Percentiles rank a stretch among this genome's conserved stretches.
phyloP scores from a whole-genome alignment of 345 rosid species.

The Nasturtium officinale region DNA sequence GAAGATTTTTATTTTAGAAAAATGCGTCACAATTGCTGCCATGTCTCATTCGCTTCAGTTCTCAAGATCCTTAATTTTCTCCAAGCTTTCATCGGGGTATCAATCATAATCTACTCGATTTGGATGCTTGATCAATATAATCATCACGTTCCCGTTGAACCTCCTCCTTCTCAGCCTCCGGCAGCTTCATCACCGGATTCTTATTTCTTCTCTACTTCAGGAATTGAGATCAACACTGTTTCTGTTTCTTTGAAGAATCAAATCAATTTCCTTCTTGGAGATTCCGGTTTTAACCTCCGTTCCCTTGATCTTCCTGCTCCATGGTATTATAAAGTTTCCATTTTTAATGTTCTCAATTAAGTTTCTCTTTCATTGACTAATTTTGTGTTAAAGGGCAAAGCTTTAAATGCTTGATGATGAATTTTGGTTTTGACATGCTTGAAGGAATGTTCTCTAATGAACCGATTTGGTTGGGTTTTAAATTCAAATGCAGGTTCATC shows the following conservation, averaged over 20 bases:
- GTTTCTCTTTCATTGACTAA: neutral
- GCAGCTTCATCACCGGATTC: constrained; percentile 32
- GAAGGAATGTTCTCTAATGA: constrained; percentile 1
- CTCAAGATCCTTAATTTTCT: constrained; percentile 72
- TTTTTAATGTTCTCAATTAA: constrained; percentile 21
- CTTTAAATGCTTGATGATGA: constrained; percentile 3
- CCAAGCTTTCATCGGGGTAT: constrained; percentile 68
- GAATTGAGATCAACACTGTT: constrained; percentile 20
- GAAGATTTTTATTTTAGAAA: neutral
- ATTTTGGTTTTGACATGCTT: neutral
- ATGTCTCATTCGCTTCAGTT: constrained; percentile 62
- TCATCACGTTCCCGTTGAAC: constrained; percentile 47
- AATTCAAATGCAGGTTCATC: constrained; percentile 77
- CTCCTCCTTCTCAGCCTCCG: constrained; percentile 40
- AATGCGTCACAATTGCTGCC: constrained; percentile 82
- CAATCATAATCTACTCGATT: constrained; percentile 67
- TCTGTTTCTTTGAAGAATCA: constrained; percentile 19
- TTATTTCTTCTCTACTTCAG: constrained; percentile 25
- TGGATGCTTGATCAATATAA: constrained; percentile 94
- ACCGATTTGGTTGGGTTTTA: neutral
- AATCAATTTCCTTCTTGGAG: constrained; percentile 43
- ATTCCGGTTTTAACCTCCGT: constrained; percentile 50
- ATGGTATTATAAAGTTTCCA: constrained; percentile 54
- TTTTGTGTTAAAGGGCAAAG: constrained; percentile 14
- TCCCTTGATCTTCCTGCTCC: constrained; percentile 81